Base-by-base conservation (phyloP, 1,139 yeast species). In the Debaryomycetaceae sp. region DNA sequence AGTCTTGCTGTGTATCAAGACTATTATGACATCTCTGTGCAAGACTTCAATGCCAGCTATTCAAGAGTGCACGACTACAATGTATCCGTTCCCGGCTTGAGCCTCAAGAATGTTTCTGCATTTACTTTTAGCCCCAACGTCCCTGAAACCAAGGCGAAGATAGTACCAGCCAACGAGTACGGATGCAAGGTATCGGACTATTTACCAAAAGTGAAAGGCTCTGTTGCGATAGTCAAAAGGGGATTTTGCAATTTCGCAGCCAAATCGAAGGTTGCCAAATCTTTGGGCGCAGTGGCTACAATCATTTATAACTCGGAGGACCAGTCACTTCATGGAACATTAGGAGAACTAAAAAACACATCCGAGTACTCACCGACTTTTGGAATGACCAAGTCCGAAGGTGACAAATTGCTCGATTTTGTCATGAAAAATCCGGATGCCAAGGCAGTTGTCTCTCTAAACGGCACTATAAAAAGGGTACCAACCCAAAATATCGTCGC, bases 131-230 rank as follows among this genome's bases (percentile, higher is more conserved):
- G 42, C 13, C 42, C 42, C 8, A 33, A 22, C 6, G 4, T 39
- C 2, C 59, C 76, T 45, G 62, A 60, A 24, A 63, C 60, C 49
- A 80, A 83, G 17, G 85, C 83, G 40, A 72, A 74, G 45, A 95
- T 89, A 54, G 78, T 80, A 17, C 69, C 78, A 45, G 85, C 80
- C 37, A 66, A 68, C 5, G 78, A 80, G 58, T 60, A 66, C 44
- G 97, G 97, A 14, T 90, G 97, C 68, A 62, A 69, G 5, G 65
- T 67, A 6, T 65, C 71, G 1, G 95, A 89, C 61, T 89, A 66
- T 64, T 78, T 82, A 5, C 61, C 65, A 20, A 27, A 37, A 7
- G 8, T 17, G 8, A 22, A 34, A 8, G 40, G 36, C 4, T 27
- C 24, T 8, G 17, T 42, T 11, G 34, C 31, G 5, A 23, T 38